Evolutionary conservation across 768 basidiomycete species (phyloP), one percentile per base, ranked within the genome.

Genomic region (Suillus ampliporus): DNA sequence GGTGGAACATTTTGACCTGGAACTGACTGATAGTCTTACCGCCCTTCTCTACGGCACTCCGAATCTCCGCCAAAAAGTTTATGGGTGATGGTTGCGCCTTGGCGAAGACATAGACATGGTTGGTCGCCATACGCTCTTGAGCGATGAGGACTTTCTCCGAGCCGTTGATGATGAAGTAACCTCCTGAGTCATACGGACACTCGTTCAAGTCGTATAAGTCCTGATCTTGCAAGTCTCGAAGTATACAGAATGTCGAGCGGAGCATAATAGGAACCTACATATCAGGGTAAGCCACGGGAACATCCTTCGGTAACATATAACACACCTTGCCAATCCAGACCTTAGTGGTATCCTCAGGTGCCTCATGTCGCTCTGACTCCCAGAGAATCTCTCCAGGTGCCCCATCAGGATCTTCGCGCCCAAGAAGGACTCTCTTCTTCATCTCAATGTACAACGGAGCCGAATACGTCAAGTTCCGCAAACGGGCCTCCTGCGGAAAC

Each of bases 81-180:
- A 97, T 92, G 2, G 96, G 95, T 19, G 95, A 96, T 4, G 97
- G 96, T 68, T 97, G 94, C 0, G 94, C 94, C 78, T 99, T 99
- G 57, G 96, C 95, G 71, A 99, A 99, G 58, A 98, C 95, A 77
- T 99, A 99, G 67, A 99, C 97, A 72, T 97, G 96, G 79, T 99
- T 99, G 26, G 95, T 96, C 11, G 97, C 97, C 96, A 99, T 99
- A 58, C 97, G 89, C 76, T 99, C 97, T 76, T 99, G 97, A 2
- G 97, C 97, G 76, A 99, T 99, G 64, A 99, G 83, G n/a, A 99
- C 97, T 77, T 99, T 99, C 76, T 99, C 97, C 3, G 97, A 99
- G 14, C 97, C 97, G 69, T 98, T 99, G 80, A 99, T 98, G 73
- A 99, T 94, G 76, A 99, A 99, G 76, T 99, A 99, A 54, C 97